A percentile compares a stretch with the other conserved stretches of the same genome.
Evolutionary conservation across 1,284 basidiomycete species (phyloP).

Genomic region (Tilletiopsis washingtonensis): DNA sequence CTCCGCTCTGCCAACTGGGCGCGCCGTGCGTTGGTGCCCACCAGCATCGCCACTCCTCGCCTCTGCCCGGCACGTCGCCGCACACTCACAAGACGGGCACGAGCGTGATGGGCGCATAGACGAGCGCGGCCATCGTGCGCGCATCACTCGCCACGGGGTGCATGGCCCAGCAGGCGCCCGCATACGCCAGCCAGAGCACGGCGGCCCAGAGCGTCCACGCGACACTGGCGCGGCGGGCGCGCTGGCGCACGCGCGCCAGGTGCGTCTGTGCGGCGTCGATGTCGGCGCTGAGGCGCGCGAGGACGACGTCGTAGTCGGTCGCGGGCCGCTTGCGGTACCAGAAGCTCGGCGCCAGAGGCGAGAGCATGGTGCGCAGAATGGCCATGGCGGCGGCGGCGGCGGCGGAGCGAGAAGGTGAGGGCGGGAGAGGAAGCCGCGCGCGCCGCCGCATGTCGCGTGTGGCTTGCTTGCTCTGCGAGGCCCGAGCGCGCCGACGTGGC

Average conservation of each 20-base stretch:
- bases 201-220: constrained; percentile 75
- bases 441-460: too few species aligned
- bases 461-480: too few species aligned
- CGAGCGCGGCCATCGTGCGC: constrained; percentile 1
- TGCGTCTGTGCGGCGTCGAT: constrained; percentile 59
- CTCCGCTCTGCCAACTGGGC: too few species aligned
- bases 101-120: constrained; percentile 1
- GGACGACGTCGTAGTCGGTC: constrained; percentile 53
- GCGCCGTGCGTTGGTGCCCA: too few species aligned
- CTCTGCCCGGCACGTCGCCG: not conserved
- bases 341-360: too few species aligned
- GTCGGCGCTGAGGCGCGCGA: constrained; percentile 51
- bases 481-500: too few species aligned
- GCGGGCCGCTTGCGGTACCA: constrained; percentile 11
- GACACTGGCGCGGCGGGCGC: constrained; percentile 72
- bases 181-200: constrained; percentile 70
- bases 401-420: too few species aligned
- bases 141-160: not conserved
- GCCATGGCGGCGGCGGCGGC: too few species aligned
- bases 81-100: not conserved
- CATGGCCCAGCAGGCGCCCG: constrained; percentile 68
- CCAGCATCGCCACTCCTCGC: too few species aligned
- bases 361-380: too few species aligned
- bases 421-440: too few species aligned
- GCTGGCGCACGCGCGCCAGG: constrained; percentile 76